These are phyloP conservation scores for Yarrowia keelungensis DNA, from an alignment of 805 yeast genomes.

Conservation along the genomic window DNA sequence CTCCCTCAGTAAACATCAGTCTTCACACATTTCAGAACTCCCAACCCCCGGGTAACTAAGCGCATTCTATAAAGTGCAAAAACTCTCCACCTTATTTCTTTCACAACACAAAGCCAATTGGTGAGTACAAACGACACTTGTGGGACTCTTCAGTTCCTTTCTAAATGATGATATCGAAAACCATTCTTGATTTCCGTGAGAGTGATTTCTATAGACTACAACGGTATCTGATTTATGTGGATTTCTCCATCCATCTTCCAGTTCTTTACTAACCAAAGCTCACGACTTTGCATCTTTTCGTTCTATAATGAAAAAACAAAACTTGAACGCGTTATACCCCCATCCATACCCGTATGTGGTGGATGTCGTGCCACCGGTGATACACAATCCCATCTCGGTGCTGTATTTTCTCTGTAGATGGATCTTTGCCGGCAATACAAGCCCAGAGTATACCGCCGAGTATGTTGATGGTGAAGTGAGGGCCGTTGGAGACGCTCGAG, in stretches of 20 bases:
- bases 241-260: background rate
- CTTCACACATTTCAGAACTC: constrained; percentile 9
- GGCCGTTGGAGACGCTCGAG: constrained; percentile 52
- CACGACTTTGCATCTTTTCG: too few species aligned
- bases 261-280: background rate
- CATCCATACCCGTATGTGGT: constrained; percentile 37
- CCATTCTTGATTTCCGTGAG: constrained; percentile 31
- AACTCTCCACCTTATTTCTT: background rate
- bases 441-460: constrained; percentile 43
- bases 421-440: constrained; percentile 41
- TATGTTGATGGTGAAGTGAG: constrained; percentile 49
- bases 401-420: constrained; percentile 53
- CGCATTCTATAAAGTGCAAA: background rate
- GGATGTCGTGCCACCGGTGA: constrained; percentile 46
- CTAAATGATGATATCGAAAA: constrained; percentile 37
- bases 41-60: constrained; percentile 17
- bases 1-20: background rate
- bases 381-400: constrained; percentile 76
- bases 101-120: background rate
- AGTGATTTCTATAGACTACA: constrained; percentile 72
- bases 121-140: constrained; percentile 24
- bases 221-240: constrained; percentile 78
- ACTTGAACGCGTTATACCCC: constrained; percentile 26
- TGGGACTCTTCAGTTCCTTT: background rate
- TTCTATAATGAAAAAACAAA: constrained; percentile 17